Evolutionary conservation across 371 early-diverging fungal species (phyloP).

Genomic region (Apophysomyces ossiformis): DNA sequence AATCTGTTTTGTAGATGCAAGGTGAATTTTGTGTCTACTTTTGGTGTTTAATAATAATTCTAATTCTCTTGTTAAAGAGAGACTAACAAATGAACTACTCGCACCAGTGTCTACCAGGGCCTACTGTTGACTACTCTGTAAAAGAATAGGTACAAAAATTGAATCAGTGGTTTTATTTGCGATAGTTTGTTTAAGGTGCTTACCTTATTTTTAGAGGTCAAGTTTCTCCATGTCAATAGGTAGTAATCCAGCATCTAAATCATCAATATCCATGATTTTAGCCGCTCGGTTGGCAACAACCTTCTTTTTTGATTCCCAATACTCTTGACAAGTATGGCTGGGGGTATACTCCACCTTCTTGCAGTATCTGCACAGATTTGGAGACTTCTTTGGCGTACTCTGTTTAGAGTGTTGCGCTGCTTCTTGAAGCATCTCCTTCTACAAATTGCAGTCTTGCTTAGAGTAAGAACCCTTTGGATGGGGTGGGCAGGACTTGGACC

Average conservation of each 20-base stretch:
- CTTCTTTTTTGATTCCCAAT: background rate
- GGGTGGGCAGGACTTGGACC: background rate
- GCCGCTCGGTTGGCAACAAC: background rate
- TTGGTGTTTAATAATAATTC: too few species aligned
- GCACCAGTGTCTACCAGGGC: background rate
- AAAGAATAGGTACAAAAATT: background rate
- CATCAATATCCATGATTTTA: background rate
- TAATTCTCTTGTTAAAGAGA: too few species aligned
- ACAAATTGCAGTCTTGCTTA: background rate
- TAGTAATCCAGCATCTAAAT: background rate
- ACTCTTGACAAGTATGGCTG: background rate
- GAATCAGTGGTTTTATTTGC: background rate
- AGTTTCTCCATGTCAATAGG: background rate
- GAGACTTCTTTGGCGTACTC: background rate
- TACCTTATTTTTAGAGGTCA: background rate
- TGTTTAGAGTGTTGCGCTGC: background rate
- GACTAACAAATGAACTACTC: too few species aligned
- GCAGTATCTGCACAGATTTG: too few species aligned
- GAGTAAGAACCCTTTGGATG: background rate
- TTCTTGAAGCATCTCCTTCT: background rate
- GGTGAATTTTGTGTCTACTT: too few species aligned
- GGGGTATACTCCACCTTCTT: too few species aligned
- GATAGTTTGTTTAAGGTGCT: background rate
- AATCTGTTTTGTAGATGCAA: too few species aligned
- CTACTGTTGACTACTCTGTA: background rate